Evolutionary conservation across 1,284 basidiomycete species (phyloP).

Genomic region (Fomitiporia mediterranea): DNA sequence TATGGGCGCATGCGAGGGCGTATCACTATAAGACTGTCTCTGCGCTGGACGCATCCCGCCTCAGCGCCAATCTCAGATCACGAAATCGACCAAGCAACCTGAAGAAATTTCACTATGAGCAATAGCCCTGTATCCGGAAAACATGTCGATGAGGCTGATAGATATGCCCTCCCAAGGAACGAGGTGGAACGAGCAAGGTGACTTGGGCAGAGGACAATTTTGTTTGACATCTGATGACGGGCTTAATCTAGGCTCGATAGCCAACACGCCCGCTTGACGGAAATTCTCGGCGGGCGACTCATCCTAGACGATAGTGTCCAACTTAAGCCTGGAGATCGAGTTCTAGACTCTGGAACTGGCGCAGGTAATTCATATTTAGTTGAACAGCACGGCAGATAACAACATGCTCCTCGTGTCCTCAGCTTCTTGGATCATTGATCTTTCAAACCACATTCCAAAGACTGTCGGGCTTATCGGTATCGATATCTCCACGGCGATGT

Average conservation of each 20-base stretch:
- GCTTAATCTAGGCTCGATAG: neutral
- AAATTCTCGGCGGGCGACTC: slow-evolving; percentile 6
- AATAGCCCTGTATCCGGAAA: too few species aligned
- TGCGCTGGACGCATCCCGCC: too few species aligned
- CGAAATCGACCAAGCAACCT: too few species aligned
- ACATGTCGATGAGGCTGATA: neutral
- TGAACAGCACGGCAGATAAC: neutral
- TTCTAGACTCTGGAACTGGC: slow-evolving; percentile 18
- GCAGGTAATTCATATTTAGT: neutral
- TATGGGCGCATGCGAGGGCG: too few species aligned
- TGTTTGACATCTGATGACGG: too few species aligned
- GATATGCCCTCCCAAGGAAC: neutral
- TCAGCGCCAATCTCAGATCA: too few species aligned
- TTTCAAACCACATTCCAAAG: slow-evolving; percentile 4
- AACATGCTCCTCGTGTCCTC: neutral
- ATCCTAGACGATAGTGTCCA: slow-evolving; percentile 6
- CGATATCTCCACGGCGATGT: slow-evolving; percentile 12
- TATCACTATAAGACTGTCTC: too few species aligned
- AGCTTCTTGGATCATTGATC: slow-evolving; percentile 16
- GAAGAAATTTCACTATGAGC: too few species aligned
- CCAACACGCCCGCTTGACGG: slow-evolving; percentile 11
- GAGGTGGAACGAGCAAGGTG: neutral
- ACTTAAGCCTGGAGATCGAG: neutral
- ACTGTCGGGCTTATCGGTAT: slow-evolving; percentile 5
- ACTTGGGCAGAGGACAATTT: too few species aligned